Conservation (phyloP, 441 rosid genomes). For the Geranium incanum region DNA sequence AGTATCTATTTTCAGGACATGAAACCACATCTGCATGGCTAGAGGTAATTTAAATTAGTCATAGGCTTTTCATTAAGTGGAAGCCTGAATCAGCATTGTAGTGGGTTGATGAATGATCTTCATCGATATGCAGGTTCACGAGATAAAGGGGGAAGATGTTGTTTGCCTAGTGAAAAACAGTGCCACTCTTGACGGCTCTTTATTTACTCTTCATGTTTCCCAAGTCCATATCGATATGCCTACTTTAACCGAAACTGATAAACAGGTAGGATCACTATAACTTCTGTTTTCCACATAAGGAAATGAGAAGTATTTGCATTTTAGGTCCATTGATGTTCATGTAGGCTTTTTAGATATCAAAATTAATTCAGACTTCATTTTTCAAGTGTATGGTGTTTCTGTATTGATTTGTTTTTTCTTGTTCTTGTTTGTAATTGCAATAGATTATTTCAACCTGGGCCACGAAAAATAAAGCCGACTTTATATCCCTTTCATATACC, state of each 20-base stretch:
- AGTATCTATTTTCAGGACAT: constrained; percentile 28
- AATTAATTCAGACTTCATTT: neutral
- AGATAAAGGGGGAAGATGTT: constrained; percentile 23
- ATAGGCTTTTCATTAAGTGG: neutral
- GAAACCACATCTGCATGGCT: constrained; percentile 27
- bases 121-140: constrained; percentile 19
- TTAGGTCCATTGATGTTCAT: neutral
- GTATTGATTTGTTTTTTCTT: neutral
- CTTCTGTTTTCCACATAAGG: neutral
- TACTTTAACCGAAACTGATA: constrained; percentile 27
- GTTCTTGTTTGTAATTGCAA: neutral
- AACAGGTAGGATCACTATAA: constrained; percentile 14
- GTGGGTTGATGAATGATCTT: neutral
- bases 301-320: neutral
- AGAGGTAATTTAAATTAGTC: constrained; percentile 11
- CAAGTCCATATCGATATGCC: constrained; percentile 23
- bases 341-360: neutral
- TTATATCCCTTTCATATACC: constrained; percentile 28
- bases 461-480: constrained; percentile 18
- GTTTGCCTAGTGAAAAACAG: constrained; percentile 24
- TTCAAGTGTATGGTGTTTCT: neutral
- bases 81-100: neutral
- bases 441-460: constrained; percentile 24
- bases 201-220: constrained; percentile 22
- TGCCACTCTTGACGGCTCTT: constrained; percentile 22